Percentiles rank a stretch among this genome's conserved stretches.
Evolutionary conservation across 2,329 filamentous ascomycete genomes (phyloP).

Genomic region (Chrysoporthe austroafricana): DNA sequence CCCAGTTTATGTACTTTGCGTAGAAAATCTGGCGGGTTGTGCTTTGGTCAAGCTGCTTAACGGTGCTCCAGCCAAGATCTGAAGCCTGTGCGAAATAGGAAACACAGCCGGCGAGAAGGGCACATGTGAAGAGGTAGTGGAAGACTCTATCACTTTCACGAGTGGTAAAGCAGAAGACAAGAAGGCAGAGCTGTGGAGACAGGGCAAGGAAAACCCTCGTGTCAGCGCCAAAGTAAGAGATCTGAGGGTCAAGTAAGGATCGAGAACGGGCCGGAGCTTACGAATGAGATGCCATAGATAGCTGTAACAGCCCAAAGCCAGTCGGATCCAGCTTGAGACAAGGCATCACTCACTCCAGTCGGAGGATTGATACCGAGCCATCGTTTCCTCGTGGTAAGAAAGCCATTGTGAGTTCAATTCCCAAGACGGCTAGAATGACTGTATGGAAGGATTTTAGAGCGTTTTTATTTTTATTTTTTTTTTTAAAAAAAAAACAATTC

Average conservation of each 20-base stretch:
- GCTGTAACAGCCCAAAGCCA: not conserved
- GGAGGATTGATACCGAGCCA: not conserved
- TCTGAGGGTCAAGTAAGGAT: not conserved
- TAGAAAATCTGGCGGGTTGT: slow-evolving; percentile 49
- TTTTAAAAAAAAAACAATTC: too few relatives aligned
- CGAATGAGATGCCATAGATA: not conserved
- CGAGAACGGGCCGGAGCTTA: not conserved
- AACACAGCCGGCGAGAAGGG: slow-evolving; percentile 49
- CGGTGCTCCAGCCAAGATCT: slow-evolving; percentile 45
- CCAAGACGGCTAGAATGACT: not conserved
- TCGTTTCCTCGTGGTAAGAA: not conserved
- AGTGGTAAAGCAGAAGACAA: slow-evolving; percentile 43
- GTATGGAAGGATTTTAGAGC: not conserved
- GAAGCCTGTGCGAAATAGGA: slow-evolving; percentile 52
- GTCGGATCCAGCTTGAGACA: not conserved
- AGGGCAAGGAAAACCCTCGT: not conserved
- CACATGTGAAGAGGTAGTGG: slow-evolving; percentile 53
- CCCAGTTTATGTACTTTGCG: slow-evolving; percentile 53
- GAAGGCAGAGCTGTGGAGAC: slow-evolving; percentile 31
- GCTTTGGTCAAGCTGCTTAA: slow-evolving; percentile 36
- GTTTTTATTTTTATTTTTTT: too few relatives aligned
- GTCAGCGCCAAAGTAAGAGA: not conserved
- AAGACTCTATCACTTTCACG: slow-evolving; percentile 44
- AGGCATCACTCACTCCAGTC: not conserved
- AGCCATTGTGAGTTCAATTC: not conserved